Evolutionary conservation across 1,284 basidiomycete species (phyloP).

Genomic region (Trichosporon sp.): DNA sequence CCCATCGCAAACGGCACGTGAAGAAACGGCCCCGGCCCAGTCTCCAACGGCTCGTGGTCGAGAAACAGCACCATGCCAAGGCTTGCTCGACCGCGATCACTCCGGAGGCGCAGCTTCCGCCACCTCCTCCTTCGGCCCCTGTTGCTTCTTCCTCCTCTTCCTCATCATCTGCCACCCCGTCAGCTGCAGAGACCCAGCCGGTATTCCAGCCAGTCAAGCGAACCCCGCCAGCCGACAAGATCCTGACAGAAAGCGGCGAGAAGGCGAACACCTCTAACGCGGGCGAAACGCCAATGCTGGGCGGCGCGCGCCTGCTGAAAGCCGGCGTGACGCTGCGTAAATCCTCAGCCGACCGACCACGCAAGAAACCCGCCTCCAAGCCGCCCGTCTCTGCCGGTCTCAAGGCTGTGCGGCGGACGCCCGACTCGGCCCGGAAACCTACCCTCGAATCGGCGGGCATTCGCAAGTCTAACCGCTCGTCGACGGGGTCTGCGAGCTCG

Average conservation of each 20-base stretch:
- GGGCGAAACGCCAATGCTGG: slow-evolving; percentile 3
- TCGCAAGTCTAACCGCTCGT: background rate
- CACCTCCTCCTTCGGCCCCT: background rate
- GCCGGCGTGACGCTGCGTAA: slow-evolving; percentile 5
- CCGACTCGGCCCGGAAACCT: background rate
- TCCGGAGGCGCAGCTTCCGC: background rate
- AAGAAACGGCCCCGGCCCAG: slow-evolving; percentile 40
- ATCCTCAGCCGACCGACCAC: background rate
- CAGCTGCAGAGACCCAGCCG: background rate
- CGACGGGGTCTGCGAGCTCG: background rate
- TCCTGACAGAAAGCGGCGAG: slow-evolving; percentile 1
- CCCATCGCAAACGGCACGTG: background rate
- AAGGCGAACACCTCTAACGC: background rate
- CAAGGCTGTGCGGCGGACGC: background rate
- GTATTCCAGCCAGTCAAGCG: background rate
- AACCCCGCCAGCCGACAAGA: background rate
- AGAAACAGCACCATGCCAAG: slow-evolving; percentile 29
- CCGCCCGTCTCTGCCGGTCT: background rate
- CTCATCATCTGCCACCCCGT: background rate
- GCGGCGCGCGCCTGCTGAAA: slow-evolving; percentile 13
- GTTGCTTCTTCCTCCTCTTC: background rate
- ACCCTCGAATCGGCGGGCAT: slow-evolving; percentile 10
- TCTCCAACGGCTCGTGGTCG: slow-evolving; percentile 44
- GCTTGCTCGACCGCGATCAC: background rate
- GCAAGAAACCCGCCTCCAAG: background rate